Percentiles rank a stretch among this genome's conserved stretches.
Evolutionary conservation across 78 protist genomes (phyloP).

Genomic region (Polysphondylium violaceum): DNA sequence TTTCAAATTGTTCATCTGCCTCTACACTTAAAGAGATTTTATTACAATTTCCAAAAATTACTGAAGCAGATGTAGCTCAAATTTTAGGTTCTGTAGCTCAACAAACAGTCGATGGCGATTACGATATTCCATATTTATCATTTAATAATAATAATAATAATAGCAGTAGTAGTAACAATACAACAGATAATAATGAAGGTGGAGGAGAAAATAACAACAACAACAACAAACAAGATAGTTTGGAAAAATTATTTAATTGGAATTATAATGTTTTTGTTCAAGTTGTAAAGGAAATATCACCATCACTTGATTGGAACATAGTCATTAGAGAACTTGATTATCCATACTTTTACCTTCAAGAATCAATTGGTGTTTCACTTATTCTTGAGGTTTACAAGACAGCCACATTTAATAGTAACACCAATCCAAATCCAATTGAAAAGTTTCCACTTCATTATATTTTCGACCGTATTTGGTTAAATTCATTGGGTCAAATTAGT

Average conservation of each 20-base stretch:
- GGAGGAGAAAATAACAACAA: not conserved
- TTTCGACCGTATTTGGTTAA: conserved; percentile 78
- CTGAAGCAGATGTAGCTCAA: conserved; percentile 62
- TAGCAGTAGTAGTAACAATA: not conserved
- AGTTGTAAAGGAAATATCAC: conserved; percentile 57
- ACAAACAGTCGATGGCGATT: not conserved
- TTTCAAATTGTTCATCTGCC: conserved; percentile 12
- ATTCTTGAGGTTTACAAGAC: conserved; percentile 69
- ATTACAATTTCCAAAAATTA: conserved; percentile 49
- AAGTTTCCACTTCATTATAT: conserved; percentile 75
- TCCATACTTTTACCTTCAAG: conserved; percentile 44
- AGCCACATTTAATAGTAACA: conserved; percentile 29
- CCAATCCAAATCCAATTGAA: not conserved
- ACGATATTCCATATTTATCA: not conserved
- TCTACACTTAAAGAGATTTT: conserved; percentile 56
- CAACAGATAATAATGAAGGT: not conserved
- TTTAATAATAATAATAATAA: conserved; percentile 1
- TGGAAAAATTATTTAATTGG: conserved; percentile 22
- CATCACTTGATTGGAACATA: conserved; percentile 63
- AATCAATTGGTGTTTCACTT: conserved; percentile 59
- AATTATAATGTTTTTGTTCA: conserved; percentile 71
- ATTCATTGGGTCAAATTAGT: conserved; percentile 76
- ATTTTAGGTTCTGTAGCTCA: conserved; percentile 65
- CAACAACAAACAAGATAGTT: not conserved
- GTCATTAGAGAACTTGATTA: conserved; percentile 77